Percentiles rank a stretch among this genome's conserved stretches.
These are phyloP conservation scores for Fusarium nygamai DNA, from an alignment of 2,329 filamentous ascomycete species.

Conservation along the genomic window DNA sequence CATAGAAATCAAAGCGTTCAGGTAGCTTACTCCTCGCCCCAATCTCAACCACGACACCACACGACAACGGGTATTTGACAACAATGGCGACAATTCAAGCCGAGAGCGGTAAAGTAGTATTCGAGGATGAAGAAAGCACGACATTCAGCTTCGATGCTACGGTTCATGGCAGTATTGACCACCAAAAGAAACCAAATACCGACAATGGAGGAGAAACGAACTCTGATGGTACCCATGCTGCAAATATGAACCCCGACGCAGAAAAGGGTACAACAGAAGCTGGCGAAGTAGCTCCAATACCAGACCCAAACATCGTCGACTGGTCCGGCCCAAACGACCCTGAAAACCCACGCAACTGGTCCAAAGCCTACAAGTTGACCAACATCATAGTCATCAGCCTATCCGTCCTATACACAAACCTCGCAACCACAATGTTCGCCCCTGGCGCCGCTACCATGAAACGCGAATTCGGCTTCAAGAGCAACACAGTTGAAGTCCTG, in stretches of 20 bases:
- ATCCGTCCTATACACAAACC: neutral
- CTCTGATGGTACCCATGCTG: neutral
- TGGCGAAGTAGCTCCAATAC: too few relatives aligned
- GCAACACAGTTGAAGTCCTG: neutral
- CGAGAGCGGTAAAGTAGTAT: neutral
- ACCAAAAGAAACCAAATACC: neutral
- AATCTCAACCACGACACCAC: neutral
- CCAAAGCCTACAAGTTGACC: neutral
- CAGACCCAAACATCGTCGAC: neutral
- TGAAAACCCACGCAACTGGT: neutral
- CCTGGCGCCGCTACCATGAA: neutral
- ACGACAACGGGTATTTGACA: too few relatives aligned
- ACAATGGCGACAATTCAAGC: neutral
- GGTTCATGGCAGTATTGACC: too few relatives aligned
- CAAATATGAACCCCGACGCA: accelerated
- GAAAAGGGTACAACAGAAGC: accelerated
- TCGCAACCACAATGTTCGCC: neutral
- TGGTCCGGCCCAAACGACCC: neutral
- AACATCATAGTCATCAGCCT: neutral
- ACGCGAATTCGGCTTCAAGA: neutral
- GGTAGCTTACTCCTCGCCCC: too few relatives aligned
- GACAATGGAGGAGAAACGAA: neutral
- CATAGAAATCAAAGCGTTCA: too few relatives aligned
- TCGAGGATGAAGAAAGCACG: neutral
- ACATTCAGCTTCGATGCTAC: accelerated